Evolutionary conservation across 2,329 filamentous ascomycete genomes (phyloP).

Genomic region (Botrytis paeoniae): DNA sequence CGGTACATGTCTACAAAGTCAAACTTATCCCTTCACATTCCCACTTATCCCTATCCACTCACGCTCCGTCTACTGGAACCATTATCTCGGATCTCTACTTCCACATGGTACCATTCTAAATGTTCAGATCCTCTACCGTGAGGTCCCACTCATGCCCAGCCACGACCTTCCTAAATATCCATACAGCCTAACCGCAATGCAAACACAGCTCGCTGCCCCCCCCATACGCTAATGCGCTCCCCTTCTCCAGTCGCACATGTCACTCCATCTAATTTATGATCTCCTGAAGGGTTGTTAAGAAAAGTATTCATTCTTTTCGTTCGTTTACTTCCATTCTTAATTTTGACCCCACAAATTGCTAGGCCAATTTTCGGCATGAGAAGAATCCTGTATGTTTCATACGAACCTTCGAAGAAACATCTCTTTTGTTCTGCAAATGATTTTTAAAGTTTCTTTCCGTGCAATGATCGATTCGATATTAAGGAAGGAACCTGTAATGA

Average conservation of each 20-base stretch:
- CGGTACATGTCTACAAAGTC: not conserved
- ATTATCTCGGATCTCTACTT: not conserved
- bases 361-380: not conserved
- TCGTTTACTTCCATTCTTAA: not conserved
- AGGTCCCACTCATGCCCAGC: conserved; percentile 1
- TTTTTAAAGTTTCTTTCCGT: not conserved
- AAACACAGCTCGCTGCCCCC: not conserved
- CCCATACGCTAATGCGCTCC: not conserved
- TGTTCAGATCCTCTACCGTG: not conserved
- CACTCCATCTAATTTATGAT: not conserved
- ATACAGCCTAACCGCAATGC: not conserved
- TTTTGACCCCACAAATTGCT: not conserved
- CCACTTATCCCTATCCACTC: not conserved
- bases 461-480: not conserved
- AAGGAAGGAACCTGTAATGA: not conserved
- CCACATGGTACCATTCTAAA: not conserved
- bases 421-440: not conserved
- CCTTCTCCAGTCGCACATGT: not conserved
- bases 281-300: not conserved
- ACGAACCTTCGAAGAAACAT: not conserved
- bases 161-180: not conserved
- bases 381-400: not conserved
- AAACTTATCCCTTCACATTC: not conserved
- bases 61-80: not conserved
- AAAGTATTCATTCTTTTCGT: not conserved